These are phyloP conservation scores for Fusarium sublunatum DNA, from an alignment of 2,329 filamentous ascomycete genomes.

Conservation along the genomic window DNA sequence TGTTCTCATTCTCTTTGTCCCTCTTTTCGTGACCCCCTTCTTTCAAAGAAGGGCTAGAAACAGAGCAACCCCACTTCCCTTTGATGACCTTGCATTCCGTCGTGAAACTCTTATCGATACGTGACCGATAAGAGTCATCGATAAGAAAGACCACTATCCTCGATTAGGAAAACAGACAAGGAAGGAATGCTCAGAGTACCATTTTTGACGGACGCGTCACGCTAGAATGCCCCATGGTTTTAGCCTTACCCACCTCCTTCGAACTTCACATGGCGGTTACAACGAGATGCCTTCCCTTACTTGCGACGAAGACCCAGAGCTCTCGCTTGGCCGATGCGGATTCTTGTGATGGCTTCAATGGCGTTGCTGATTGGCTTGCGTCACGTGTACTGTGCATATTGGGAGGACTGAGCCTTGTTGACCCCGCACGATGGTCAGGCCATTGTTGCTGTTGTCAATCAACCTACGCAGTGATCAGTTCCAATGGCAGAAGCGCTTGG, in stretches of 20 bases:
- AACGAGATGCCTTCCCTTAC: not conserved
- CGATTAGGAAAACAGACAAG: no score
- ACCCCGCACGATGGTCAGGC: conserved; percentile 4
- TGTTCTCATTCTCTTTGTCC: conserved; percentile 8
- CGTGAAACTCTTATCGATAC: not conserved
- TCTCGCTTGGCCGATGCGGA: not conserved
- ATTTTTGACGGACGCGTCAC: not conserved
- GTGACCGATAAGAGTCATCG: not conserved
- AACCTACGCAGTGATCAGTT: not conserved
- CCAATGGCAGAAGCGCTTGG: not conserved
- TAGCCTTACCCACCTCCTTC: no score
- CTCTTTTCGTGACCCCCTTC: not conserved
- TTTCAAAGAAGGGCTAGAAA: not conserved
- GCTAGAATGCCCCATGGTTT: not conserved
- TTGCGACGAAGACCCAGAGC: not conserved
- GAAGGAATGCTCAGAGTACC: no score
- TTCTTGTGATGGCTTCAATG: not conserved
- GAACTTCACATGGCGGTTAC: no score
- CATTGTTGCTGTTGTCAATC: not conserved
- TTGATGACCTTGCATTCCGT: not conserved
- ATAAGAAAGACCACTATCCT: not conserved
- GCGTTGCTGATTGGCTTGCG: not conserved
- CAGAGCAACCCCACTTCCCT: not conserved
- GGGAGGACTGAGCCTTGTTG: not conserved
- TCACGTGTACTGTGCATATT: not conserved